Conservation (phyloP, 1,139 yeast genomes). For the Tardiomyces depauwii region DNA sequence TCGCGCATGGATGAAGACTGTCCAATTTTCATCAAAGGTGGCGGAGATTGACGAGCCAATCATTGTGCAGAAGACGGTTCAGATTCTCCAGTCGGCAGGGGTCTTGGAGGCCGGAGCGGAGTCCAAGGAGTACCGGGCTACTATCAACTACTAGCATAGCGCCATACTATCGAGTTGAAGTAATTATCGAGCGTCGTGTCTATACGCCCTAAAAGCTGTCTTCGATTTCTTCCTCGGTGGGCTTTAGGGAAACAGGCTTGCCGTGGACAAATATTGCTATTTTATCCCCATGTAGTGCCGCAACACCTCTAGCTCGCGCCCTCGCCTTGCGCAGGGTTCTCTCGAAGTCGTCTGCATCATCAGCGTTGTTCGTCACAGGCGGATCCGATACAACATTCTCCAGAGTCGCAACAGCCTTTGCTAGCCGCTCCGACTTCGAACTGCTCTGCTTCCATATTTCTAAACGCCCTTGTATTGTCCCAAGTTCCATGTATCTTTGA, state of each 20-base stretch:
- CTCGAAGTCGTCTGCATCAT: slow-evolving; percentile 22
- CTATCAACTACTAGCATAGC: background rate
- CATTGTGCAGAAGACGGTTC: slow-evolving; percentile 47
- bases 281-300: slow-evolving; percentile 15
- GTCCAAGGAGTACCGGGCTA: slow-evolving; percentile 8
- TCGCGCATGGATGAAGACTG: slow-evolving; percentile 67
- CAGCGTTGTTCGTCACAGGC: slow-evolving; percentile 20
- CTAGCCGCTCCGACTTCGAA: slow-evolving; percentile 38
- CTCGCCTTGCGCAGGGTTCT: slow-evolving; percentile 19
- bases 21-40: slow-evolving; percentile 44
- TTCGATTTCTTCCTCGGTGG: slow-evolving; percentile 24
- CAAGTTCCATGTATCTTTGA: slow-evolving; percentile 54
- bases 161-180: background rate
- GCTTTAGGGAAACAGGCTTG: slow-evolving; percentile 16
- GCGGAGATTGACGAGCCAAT: slow-evolving; percentile 39
- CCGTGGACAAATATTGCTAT: slow-evolving; percentile 14
- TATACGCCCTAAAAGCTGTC: slow-evolving; percentile 7
- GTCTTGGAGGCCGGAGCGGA: slow-evolving; percentile 29
- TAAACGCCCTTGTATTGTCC: slow-evolving; percentile 49
- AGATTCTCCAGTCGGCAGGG: slow-evolving; percentile 50
- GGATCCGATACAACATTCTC: slow-evolving; percentile 14
- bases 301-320: slow-evolving; percentile 21
- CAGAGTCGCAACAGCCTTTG: slow-evolving; percentile 3
- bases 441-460: slow-evolving; percentile 23
- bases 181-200: no score